Conservation (phyloP, 2,329 filamentous ascomycete species). For the Dothiorella sarmentorum region DNA sequence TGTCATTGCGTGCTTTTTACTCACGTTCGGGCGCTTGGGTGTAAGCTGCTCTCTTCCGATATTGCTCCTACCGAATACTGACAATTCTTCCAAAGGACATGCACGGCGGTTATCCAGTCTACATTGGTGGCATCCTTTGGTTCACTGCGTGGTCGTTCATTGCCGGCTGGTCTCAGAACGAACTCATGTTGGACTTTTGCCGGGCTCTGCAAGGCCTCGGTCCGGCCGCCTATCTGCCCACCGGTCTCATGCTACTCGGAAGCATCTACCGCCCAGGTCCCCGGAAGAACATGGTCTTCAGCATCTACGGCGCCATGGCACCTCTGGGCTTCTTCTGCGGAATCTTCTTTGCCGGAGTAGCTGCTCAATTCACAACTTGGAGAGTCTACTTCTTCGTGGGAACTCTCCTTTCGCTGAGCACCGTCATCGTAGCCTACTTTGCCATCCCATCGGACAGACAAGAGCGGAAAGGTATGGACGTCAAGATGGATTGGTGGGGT, state of each 20-base stretch:
- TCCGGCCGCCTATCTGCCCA: constrained; percentile 34
- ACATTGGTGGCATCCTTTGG: constrained; percentile 56
- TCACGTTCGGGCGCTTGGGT: constrained; percentile 41
- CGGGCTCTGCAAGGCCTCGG: constrained; percentile 37
- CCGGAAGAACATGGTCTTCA: constrained; percentile 36
- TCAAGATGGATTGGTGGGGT: constrained; percentile 69
- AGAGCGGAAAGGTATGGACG: constrained; percentile 35
- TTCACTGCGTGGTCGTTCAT: constrained; percentile 31
- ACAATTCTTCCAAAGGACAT: constrained; percentile 54
- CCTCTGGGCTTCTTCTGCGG: constrained; percentile 58
- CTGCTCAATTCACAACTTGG: constrained; percentile 56
- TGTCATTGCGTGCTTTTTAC: constrained; percentile 46
- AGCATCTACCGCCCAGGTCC: constrained; percentile 35
- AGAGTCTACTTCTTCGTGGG: constrained; percentile 69
- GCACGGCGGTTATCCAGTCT: constrained; percentile 60
- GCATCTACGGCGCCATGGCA: constrained; percentile 50
- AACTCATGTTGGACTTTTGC: constrained; percentile 35
- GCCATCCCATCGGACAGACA: constrained; percentile 49
- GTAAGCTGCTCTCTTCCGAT: not conserved
- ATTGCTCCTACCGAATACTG: no score
- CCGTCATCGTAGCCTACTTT: constrained; percentile 43
- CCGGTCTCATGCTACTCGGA: constrained; percentile 32
- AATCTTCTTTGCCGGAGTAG: constrained; percentile 62
- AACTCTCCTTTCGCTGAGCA: constrained; percentile 49
- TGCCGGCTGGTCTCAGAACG: constrained; percentile 31